Percentiles rank a stretch among this genome's conserved stretches.
phyloP scores from a whole-genome alignment of 306 rosid genomes.

The Pachyrhizus erosus region DNA sequence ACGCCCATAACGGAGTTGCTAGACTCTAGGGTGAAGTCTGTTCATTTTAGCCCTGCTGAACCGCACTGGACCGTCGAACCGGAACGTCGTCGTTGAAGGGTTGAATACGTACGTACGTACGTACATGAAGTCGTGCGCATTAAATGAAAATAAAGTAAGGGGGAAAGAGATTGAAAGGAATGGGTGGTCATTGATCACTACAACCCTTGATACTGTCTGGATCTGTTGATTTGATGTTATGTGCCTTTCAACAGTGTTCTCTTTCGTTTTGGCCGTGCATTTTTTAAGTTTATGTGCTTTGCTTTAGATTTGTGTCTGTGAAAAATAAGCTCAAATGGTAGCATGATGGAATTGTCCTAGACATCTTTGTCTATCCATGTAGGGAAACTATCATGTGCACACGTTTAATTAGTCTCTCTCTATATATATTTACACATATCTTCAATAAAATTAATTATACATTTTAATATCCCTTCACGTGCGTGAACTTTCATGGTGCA shows the following conservation, averaged over 20 bases:
- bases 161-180: neutral
- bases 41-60: slow-evolving; percentile 67
- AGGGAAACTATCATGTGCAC: slow-evolving; percentile 27
- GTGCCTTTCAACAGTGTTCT: slow-evolving; percentile 25
- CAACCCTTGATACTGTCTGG: slow-evolving; percentile 4
- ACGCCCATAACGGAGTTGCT: slow-evolving; percentile 77
- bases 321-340: slow-evolving; percentile 47
- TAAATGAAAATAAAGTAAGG: neutral
- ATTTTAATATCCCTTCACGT: neutral
- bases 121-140: neutral
- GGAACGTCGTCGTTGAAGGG: slow-evolving; percentile 55
- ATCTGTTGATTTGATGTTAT: slow-evolving; percentile 32
- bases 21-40: slow-evolving; percentile 67
- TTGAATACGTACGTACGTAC: neutral
- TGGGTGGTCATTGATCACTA: neutral
- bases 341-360: slow-evolving; percentile 41
- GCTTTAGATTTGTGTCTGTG: slow-evolving; percentile 36
- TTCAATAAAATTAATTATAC: neutral
- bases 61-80: slow-evolving; percentile 87
- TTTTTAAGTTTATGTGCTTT: neutral
- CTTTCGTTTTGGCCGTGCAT: neutral
- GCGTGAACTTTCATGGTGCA: neutral
- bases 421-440: neutral
- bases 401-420: neutral
- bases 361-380: slow-evolving; percentile 33